A percentile compares a stretch with the other conserved stretches of the same genome.
Evolutionary conservation across 257 asterid species (phyloP).

Genomic region (Prunella vulgaris): DNA sequence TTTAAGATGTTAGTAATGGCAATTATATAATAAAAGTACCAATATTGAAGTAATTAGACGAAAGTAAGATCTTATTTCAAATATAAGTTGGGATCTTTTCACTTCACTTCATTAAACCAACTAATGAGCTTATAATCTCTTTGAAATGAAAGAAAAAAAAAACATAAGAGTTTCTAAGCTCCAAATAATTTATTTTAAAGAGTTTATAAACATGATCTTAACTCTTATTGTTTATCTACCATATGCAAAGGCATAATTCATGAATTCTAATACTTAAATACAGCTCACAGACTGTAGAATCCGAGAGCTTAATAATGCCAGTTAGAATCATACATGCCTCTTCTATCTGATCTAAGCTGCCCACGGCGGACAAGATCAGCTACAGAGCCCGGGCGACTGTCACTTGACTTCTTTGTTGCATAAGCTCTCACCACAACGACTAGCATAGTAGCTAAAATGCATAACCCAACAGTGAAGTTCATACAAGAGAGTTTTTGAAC

Average conservation of each 20-base stretch:
- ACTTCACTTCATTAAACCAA: background rate
- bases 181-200: background rate
- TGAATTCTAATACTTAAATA: background rate
- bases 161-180: background rate
- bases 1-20: background rate
- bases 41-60: background rate
- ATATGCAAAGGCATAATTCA: conserved; percentile 3
- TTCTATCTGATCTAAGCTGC: conserved; percentile 94
- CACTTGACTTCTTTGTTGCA: conserved; percentile 42
- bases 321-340: conserved; percentile 96
- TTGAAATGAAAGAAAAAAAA: background rate
- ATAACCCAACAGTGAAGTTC: conserved; percentile 53
- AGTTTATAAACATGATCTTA: background rate
- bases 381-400: conserved; percentile 68
- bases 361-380: conserved; percentile 98
- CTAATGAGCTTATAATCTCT: background rate
- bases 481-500: conserved; percentile 42
- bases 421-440: conserved; percentile 46
- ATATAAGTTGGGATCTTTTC: background rate
- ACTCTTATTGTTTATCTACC: conserved; percentile 1
- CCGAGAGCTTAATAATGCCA: conserved; percentile 11
- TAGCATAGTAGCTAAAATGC: conserved; percentile 53
- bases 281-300: background rate
- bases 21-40: background rate
- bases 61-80: background rate